Base-by-base conservation (phyloP, 2,329 filamentous ascomycete species). In the Metarhizium robertsii region DNA sequence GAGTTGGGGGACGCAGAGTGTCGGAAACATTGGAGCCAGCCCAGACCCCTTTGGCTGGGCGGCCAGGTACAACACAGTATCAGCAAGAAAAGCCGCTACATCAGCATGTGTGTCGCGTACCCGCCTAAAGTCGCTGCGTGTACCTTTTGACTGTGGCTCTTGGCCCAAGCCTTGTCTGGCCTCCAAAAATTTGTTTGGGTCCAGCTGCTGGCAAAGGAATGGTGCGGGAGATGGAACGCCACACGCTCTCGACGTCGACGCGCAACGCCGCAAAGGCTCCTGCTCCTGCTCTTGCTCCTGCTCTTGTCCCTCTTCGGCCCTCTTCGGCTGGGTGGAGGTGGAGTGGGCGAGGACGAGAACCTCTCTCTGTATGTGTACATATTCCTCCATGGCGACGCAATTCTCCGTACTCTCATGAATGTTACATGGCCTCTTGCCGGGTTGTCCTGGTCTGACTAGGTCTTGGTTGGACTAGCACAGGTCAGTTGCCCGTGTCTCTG, bases 11-110 rank as follows among this genome's bases (percentile, higher is more conserved):
- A 65, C 59, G 50, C 56, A 34, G 30, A 46, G 53, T 57, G 56
- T 57, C 53, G 49, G 56, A 57, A 57, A 45, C 16, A 42, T 50
- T 38, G 45, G 32, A 47, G 42, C 52, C 50, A 47, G 48, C 25
- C 34, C 29, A 47, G 29, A 32, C 48, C 52, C 13, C 25, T n/a
- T 45, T 49, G 29, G 25, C 36, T 52, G 50, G 34, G n/a, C n/a
- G 30, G 55, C 58, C 56, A 69, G 58, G 68, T 70, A 70, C 64
- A 67, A 65, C 68, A 70, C 68, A 70, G 68, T 70, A 70, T 69
- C 65, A 69, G 64, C 59, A 60, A 61, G 55, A 55, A 62, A 61
- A 61, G 64, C 59, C 63, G 61, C 66, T 66, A 67, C 66, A 64
- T 66, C 61, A 63, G 63, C 64, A 65, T 61, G 67, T 69, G 67